These are phyloP conservation scores for Aurantiochytrium sp. DNA, from an alignment of 108 stramenopile species.

Conservation along the genomic window DNA sequence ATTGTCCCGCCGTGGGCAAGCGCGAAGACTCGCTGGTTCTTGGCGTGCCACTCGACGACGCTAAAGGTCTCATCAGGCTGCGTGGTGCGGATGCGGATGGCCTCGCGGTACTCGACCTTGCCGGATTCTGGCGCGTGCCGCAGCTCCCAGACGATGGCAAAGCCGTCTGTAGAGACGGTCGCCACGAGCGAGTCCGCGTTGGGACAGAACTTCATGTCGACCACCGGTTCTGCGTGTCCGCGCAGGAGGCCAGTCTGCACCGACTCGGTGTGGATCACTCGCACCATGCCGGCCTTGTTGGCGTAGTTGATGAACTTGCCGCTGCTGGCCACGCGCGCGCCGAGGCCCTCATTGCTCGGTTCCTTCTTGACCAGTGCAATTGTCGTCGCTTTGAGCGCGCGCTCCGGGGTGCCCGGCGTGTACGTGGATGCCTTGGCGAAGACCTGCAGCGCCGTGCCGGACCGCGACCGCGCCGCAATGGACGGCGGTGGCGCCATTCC, in stretches of 20 bases:
- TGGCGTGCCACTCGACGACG: neutral
- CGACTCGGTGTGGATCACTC: neutral
- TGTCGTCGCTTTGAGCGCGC: neutral
- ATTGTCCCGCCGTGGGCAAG: neutral
- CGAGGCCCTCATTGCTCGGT: neutral
- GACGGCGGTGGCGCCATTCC: neutral
- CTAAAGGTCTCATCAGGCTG: neutral
- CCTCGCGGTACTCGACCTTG: neutral
- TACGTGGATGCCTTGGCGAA: neutral
- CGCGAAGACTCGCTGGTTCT: neutral
- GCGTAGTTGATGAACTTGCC: neutral
- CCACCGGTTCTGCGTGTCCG: neutral
- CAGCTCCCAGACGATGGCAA: conserved; percentile 18
- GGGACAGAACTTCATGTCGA: neutral
- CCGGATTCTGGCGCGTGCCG: neutral
- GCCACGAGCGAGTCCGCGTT: neutral
- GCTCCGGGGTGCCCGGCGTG: neutral
- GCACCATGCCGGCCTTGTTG: conserved; percentile 9
- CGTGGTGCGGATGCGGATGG: neutral
- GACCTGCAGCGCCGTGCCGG: neutral
- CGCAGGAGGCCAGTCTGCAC: neutral
- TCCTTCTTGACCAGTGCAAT: neutral
- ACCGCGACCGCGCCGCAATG: neutral
- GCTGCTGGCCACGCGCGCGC: neutral
- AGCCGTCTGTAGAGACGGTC: neutral